Evolutionary conservation across 441 rosid species (phyloP).

Genomic region (Kokia cookei): DNA sequence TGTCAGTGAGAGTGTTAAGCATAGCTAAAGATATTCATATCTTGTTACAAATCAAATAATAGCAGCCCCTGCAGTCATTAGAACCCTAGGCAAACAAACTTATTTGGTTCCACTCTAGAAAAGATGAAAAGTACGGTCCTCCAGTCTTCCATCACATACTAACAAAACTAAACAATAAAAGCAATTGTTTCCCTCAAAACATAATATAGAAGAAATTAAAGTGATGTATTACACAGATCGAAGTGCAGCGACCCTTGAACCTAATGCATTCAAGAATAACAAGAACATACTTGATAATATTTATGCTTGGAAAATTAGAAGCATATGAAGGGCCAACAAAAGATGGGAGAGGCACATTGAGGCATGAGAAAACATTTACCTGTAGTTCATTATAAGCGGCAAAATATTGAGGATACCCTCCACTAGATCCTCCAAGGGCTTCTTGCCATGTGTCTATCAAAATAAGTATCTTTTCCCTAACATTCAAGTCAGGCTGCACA

Average conservation of each 20-base stretch:
- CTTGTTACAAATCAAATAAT: not conserved
- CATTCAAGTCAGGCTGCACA: conserved; percentile 86
- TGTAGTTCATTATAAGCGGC: conserved; percentile 84
- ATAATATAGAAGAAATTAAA: not conserved
- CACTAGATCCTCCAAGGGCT: conserved; percentile 83
- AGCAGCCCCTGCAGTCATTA: not conserved
- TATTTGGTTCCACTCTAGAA: not conserved
- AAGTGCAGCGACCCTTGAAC: not conserved
- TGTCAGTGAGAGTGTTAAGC: not conserved
- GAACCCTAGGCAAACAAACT: not conserved
- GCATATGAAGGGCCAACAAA: not conserved
- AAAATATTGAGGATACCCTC: conserved; percentile 80
- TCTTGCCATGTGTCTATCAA: conserved; percentile 98
- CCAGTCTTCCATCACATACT: not conserved
- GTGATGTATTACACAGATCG: not conserved
- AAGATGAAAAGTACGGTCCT: not conserved
- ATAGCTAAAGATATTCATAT: not conserved
- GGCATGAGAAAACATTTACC: conserved; percentile 35
- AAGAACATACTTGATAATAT: not conserved
- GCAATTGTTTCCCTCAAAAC: not conserved
- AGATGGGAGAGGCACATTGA: not conserved
- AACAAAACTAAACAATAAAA: not conserved
- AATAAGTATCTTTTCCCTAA: conserved; percentile 86
- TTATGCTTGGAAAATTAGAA: not conserved
- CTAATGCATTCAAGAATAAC: not conserved